These are phyloP conservation scores for Clarkia xantiana DNA, from an alignment of 345 rosid species.

Conservation along the genomic window DNA sequence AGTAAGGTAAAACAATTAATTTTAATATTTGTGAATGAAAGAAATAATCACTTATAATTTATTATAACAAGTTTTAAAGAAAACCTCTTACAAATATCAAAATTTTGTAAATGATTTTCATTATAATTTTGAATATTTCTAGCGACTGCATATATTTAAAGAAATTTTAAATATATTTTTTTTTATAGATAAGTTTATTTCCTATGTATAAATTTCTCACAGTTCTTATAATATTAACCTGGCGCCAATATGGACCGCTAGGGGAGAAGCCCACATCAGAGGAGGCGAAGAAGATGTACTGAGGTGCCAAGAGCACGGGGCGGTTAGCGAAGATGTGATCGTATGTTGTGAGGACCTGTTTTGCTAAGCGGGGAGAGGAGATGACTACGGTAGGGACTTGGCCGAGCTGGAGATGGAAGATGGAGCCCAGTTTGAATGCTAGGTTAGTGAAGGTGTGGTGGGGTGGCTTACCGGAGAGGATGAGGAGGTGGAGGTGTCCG, in stretches of 20 bases:
- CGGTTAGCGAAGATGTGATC: conserved; percentile 16
- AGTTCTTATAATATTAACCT: too few species aligned
- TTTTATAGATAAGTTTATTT: too few species aligned
- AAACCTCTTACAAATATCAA: too few species aligned
- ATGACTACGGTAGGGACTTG: conserved; percentile 23
- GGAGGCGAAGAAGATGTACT: conserved; percentile 23
- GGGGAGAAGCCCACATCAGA: conserved; percentile 26
- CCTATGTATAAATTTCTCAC: too few species aligned
- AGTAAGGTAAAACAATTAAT: too few species aligned
- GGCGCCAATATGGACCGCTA: conserved; percentile 25
- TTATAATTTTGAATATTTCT: too few species aligned
- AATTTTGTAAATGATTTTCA: too few species aligned
- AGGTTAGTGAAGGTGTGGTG: conserved; percentile 19
- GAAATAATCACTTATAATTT: too few species aligned
- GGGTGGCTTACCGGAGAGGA: conserved; percentile 13
- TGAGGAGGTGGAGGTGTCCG: conserved; percentile 35
- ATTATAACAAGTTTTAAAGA: too few species aligned
- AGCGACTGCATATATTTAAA: too few species aligned
- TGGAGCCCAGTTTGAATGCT: conserved; percentile 20
- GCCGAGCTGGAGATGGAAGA: conserved; percentile 29
- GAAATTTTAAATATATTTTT: too few species aligned
- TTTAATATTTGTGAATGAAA: too few species aligned
- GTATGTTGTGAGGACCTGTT: conserved; percentile 12
- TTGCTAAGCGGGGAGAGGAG: conserved; percentile 17
- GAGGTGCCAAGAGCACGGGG: conserved; percentile 19